Evolutionary conservation across 306 rosid species (phyloP).

Genomic region (Vigna trinervia): DNA sequence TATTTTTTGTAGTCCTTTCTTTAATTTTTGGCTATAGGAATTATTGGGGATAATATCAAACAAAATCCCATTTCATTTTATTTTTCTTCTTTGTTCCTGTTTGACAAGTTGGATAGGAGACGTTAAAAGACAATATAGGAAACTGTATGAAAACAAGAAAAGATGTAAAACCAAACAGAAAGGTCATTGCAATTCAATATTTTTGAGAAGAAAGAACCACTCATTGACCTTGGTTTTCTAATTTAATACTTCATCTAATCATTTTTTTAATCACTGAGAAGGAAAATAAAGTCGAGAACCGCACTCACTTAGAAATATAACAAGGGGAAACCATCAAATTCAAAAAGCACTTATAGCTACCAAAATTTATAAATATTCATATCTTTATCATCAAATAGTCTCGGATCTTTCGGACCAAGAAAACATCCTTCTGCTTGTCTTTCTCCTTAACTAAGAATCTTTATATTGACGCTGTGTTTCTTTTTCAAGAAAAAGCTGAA

Average conservation of each 20-base stretch:
- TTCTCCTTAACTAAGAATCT: conserved; percentile 71
- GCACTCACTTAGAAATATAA: conserved; percentile 63
- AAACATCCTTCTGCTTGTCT: conserved; percentile 82
- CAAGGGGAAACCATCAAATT: conserved; percentile 80
- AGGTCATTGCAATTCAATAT: conserved; percentile 48
- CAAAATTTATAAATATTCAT: conserved; percentile 47
- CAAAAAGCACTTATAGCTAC: conserved; percentile 63
- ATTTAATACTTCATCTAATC: conserved; percentile 39
- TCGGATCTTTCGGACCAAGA: conserved; percentile 61
- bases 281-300: conserved; percentile 49
- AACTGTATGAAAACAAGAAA: conserved; percentile 46
- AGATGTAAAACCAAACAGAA: conserved; percentile 54
- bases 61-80: conserved; percentile 25
- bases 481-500: conserved; percentile 31
- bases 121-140: conserved; percentile 31
- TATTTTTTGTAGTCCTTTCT: not conserved
- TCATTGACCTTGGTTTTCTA: conserved; percentile 78
- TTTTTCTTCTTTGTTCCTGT: conserved; percentile 27
- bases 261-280: conserved; percentile 48
- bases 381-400: conserved; percentile 59
- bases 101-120: conserved; percentile 53
- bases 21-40: conserved; percentile 8
- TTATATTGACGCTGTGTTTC: conserved; percentile 57
- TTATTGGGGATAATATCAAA: conserved; percentile 46
- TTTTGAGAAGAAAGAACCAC: conserved; percentile 58